A percentile compares a stretch with the other conserved stretches of the same genome.
Evolutionary conservation across 2,329 filamentous ascomycete genomes (phyloP).

Genomic region (Colletotrichum sp.): DNA sequence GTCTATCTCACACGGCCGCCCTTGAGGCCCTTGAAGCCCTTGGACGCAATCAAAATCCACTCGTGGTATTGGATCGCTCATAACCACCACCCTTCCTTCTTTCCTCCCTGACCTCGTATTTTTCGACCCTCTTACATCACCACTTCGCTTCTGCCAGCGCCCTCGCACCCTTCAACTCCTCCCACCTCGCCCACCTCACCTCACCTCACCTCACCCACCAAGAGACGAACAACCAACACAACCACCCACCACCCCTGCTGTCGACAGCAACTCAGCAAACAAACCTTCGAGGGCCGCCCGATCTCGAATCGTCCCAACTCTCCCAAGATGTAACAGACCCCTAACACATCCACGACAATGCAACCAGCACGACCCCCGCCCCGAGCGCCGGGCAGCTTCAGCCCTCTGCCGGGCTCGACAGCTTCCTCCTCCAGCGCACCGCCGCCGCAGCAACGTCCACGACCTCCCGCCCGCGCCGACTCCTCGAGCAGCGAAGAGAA

Average conservation of each 20-base stretch:
- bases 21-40: not conserved
- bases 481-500: slow-evolving; percentile 51
- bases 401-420: slow-evolving; percentile 47
- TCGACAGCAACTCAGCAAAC: not conserved
- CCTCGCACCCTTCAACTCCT: not conserved
- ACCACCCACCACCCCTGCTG: not conserved
- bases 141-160: not conserved
- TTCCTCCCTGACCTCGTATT: slow-evolving; percentile 11
- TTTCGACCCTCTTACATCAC: slow-evolving; percentile 2
- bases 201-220: not conserved
- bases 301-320: slow-evolving; percentile 20
- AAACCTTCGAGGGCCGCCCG: not conserved
- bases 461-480: slow-evolving; percentile 44
- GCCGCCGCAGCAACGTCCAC: slow-evolving; percentile 33
- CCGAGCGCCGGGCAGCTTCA: slow-evolving; percentile 62
- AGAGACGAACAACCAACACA: not conserved
- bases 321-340: slow-evolving; percentile 49
- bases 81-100: slow-evolving; percentile 4
- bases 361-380: slow-evolving; percentile 53
- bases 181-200: not conserved
- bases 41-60: slow-evolving; percentile 2
- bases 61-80: not conserved
- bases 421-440: slow-evolving; percentile 29
- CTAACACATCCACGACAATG: slow-evolving; percentile 43
- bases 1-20: slow-evolving; percentile 3